These are phyloP conservation scores for Leccinellum rugosiceps DNA, from an alignment of 768 basidiomycete genomes.

Conservation along the genomic window DNA sequence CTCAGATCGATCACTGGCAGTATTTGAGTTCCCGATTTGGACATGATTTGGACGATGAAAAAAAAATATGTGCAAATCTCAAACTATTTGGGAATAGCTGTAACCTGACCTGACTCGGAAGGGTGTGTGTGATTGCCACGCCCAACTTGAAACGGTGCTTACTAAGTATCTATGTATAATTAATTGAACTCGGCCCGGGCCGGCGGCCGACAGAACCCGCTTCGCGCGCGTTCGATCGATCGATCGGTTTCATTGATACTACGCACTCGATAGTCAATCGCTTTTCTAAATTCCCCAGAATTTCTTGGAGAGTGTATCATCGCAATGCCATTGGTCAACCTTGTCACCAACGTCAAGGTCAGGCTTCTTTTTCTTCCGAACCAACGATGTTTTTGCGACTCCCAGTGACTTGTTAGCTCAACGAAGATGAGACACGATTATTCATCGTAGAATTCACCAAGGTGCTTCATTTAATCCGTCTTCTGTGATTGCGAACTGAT, in stretches of 20 bases:
- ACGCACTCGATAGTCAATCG: neutral
- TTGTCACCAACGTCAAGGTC: conserved; percentile 36
- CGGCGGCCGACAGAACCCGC: too few relatives aligned
- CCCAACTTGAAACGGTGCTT: too few relatives aligned
- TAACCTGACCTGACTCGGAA: too few relatives aligned
- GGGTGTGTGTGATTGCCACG: too few relatives aligned
- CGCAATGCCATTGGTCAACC: conserved; percentile 33
- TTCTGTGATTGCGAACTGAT: neutral
- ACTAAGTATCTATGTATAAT: too few relatives aligned
- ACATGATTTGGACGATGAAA: too few relatives aligned
- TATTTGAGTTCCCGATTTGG: too few relatives aligned
- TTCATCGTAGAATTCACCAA: conserved; percentile 4
- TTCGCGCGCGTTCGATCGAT: neutral
- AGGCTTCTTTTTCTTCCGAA: neutral
- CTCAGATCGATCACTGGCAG: too few relatives aligned
- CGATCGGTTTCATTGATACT: too few relatives aligned
- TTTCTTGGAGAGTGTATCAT: neutral
- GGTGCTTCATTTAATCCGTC: neutral
- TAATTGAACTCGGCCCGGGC: too few relatives aligned
- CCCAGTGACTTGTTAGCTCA: neutral
- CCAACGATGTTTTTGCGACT: neutral
- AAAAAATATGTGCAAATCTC: too few relatives aligned
- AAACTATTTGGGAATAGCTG: too few relatives aligned
- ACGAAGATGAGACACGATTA: neutral
- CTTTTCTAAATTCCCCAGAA: neutral